Evolutionary conservation across 768 basidiomycete genomes (phyloP).

Genomic region (Russula brevipes): DNA sequence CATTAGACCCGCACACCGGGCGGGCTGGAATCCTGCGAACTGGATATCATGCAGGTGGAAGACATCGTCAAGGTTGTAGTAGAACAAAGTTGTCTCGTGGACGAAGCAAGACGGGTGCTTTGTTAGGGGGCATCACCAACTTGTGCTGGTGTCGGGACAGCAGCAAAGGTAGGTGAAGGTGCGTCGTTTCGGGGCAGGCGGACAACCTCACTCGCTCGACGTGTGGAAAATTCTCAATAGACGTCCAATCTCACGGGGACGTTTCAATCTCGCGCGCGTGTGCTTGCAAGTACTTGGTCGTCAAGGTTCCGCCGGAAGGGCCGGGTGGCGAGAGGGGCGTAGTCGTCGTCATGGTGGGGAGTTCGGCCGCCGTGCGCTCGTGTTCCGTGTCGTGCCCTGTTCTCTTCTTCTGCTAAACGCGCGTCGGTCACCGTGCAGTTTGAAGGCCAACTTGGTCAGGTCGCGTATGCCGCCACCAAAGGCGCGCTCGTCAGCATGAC

Average conservation of each 20-base stretch:
- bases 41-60: slow-evolving; percentile 30
- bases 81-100: slow-evolving; percentile 25
- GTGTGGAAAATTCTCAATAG: slow-evolving; percentile 48
- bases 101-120: slow-evolving; percentile 35
- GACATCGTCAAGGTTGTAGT: slow-evolving; percentile 29
- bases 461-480: slow-evolving; percentile 52
- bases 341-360: slow-evolving; percentile 48
- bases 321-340: slow-evolving; percentile 53
- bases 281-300: slow-evolving; percentile 46
- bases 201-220: slow-evolving; percentile 45
- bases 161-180: slow-evolving; percentile 27
- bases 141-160: slow-evolving; percentile 48
- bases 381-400: background rate
- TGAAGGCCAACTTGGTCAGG: slow-evolving; percentile 53
- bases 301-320: slow-evolving; percentile 41
- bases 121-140: slow-evolving; percentile 56
- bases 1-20: background rate
- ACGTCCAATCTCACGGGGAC: slow-evolving; percentile 52
- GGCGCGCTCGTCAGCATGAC: slow-evolving; percentile 54
- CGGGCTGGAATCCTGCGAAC: slow-evolving; percentile 22
- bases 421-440: slow-evolving; percentile 33
- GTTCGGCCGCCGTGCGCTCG: slow-evolving; percentile 41
- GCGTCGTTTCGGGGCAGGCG: slow-evolving; percentile 27
- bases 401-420: background rate
- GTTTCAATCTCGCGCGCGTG: slow-evolving; percentile 52